Percentiles rank a stretch among this genome's conserved stretches.
Conservation (phyloP, 257 asterid genomes). For the Scutellaria galericulata region DNA sequence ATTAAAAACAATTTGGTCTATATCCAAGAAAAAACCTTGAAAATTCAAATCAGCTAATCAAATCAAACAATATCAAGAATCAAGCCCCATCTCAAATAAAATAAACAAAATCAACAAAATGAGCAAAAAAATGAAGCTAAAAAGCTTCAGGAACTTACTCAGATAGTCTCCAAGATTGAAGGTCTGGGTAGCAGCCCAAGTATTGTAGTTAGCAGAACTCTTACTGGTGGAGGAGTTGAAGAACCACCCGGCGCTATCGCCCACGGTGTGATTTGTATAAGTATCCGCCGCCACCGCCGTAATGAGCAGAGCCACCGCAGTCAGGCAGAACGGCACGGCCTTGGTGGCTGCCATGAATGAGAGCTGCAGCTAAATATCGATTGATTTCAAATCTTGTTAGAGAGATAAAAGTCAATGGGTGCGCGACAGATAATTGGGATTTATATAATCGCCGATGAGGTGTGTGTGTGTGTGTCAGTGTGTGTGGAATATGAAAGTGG, state of each 20-base stretch:
- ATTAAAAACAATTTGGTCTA: background rate
- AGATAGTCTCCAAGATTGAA: constrained; percentile 85
- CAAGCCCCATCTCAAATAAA: constrained; percentile 15
- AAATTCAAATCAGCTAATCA: constrained; percentile 10
- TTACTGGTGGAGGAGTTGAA: constrained; percentile 56
- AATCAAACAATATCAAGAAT: constrained; percentile 19
- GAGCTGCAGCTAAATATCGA: constrained; percentile 23
- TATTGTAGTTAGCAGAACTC: constrained; percentile 59
- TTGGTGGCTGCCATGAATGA: constrained; percentile 38
- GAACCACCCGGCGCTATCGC: constrained; percentile 80
- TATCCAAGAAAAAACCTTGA: background rate
- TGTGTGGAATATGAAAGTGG: no score
- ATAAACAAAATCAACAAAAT: background rate
- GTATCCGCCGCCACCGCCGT: constrained; percentile 49
- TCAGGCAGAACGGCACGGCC: constrained; percentile 32
- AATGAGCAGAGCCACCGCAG: constrained; percentile 46
- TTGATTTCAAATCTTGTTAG: constrained; percentile 29
- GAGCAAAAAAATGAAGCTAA: background rate
- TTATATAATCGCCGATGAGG: no score
- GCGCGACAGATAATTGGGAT: background rate
- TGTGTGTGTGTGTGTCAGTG: no score
- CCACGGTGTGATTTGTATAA: constrained; percentile 83
- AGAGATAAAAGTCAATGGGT: background rate
- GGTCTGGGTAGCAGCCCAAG: constrained; percentile 74
- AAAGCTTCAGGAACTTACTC: constrained; percentile 48